A percentile compares a stretch with the other conserved stretches of the same genome.
These are phyloP conservation scores for Fraxinus velutina DNA, from an alignment of 305 asterid genomes.

Conservation along the genomic window DNA sequence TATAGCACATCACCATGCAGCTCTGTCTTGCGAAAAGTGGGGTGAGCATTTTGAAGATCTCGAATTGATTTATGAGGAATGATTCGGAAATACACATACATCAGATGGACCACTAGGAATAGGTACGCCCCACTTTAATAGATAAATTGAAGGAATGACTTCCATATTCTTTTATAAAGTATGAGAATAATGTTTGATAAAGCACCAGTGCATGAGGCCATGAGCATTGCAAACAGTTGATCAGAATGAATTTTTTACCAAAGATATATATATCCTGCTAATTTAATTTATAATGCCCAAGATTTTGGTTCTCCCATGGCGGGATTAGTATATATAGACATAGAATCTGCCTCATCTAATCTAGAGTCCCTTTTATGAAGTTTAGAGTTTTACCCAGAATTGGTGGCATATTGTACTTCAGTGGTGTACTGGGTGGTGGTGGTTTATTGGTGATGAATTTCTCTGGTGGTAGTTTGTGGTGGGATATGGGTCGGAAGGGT, in stretches of 20 bases:
- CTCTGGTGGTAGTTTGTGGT: background rate
- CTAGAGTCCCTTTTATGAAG: background rate
- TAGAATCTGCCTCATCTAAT: background rate
- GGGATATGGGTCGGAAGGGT: background rate
- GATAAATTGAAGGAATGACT: background rate
- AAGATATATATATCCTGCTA: background rate
- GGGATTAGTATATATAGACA: background rate
- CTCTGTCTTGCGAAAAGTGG: background rate
- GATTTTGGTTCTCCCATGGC: background rate
- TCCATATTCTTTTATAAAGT: background rate
- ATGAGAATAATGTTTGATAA: background rate
- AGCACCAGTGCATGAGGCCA: background rate
- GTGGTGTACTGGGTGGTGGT: background rate
- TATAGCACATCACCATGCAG: slow-evolving; percentile 6
- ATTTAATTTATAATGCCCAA: background rate
- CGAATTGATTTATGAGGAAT: background rate
- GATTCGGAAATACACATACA: background rate
- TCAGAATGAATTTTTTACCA: background rate
- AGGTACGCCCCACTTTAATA: background rate
- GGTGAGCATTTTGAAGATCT: slow-evolving; percentile 3
- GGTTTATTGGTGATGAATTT: background rate
- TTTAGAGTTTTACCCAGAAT: background rate
- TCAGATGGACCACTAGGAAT: background rate
- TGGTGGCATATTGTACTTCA: background rate
- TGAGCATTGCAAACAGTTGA: background rate